Percentiles rank a stretch among this genome's conserved stretches.
Evolutionary conservation across 768 basidiomycete species (phyloP).

Genomic region (Tricholoma terreum): DNA sequence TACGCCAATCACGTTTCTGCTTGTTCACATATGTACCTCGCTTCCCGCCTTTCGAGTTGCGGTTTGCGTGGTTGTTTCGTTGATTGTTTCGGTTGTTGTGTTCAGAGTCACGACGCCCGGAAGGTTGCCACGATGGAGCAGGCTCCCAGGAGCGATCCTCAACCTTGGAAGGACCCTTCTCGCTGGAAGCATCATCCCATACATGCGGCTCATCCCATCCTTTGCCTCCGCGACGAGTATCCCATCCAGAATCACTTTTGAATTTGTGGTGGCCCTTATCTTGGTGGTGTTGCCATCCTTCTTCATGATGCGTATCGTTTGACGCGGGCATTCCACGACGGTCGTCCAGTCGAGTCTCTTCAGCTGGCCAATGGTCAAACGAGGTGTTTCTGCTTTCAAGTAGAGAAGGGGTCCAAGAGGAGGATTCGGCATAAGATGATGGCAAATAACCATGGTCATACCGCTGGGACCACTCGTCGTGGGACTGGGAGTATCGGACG

Average conservation of each 20-base stretch:
- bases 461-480: constrained; percentile 48
- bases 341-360: constrained; percentile 36
- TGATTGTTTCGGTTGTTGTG: constrained; percentile 37
- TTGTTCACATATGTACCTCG: constrained; percentile 33
- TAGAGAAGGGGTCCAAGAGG: constrained; percentile 34
- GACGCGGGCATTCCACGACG: constrained; percentile 14
- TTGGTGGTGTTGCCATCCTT: constrained; percentile 38
- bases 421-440: constrained; percentile 45
- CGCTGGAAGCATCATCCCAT: constrained; percentile 22
- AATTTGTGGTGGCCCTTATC: constrained; percentile 38
- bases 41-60: constrained; percentile 28
- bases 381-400: constrained; percentile 40
- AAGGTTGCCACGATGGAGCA: constrained; percentile 62
- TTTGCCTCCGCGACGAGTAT: constrained; percentile 45
- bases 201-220: constrained; percentile 35
- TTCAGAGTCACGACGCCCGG: constrained; percentile 38
- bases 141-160: constrained; percentile 73
- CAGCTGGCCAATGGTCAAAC: constrained; percentile 42
- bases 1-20: constrained; percentile 47
- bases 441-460: constrained; percentile 44
- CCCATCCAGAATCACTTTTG: constrained; percentile 54
- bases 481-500: constrained; percentile 38
- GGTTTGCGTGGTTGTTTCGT: constrained; percentile 26
- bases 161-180: constrained; percentile 24
- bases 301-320: constrained; percentile 18